These are phyloP conservation scores for Leptographium wingfieldii DNA, from an alignment of 2,329 filamentous ascomycete genomes.

Conservation along the genomic window DNA sequence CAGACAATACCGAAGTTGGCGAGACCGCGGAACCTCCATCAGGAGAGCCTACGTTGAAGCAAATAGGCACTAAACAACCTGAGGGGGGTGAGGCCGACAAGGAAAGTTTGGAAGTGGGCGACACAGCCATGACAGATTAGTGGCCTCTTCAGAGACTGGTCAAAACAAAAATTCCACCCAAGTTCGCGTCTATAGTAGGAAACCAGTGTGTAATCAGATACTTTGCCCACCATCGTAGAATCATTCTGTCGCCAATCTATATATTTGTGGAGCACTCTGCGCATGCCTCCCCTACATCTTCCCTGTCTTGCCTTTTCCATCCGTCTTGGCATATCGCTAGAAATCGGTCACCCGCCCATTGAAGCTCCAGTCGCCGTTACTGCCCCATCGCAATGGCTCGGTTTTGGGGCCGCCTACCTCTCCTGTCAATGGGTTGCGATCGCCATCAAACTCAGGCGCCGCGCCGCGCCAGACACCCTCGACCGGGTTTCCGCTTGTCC, in stretches of 20 bases:
- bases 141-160: not conserved
- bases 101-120: not conserved
- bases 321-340: slow-evolving; percentile 1
- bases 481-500: slow-evolving; percentile 9
- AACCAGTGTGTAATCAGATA: not conserved
- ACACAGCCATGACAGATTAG: slow-evolving; percentile 12
- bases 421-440: slow-evolving; percentile 83
- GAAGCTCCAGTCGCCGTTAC: slow-evolving; percentile 71
- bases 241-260: not conserved
- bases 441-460: slow-evolving; percentile 83
- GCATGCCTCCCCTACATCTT: not conserved
- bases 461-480: slow-evolving; percentile 62
- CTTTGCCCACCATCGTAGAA: not conserved
- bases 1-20: not conserved
- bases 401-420: slow-evolving; percentile 97
- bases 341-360: slow-evolving; percentile 95
- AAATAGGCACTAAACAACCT: not conserved
- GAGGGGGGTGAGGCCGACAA: not conserved
- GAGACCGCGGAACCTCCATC: not conserved
- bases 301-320: not conserved
- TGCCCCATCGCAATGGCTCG: slow-evolving; percentile 82
- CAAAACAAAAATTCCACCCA: not conserved
- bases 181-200: not conserved
- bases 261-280: not conserved
- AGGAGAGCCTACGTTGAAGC: not conserved